A percentile compares a stretch with the other conserved stretches of the same genome.
Conservation (phyloP, 2,329 filamentous ascomycete genomes). For the Chaetomiaceae sp. region DNA sequence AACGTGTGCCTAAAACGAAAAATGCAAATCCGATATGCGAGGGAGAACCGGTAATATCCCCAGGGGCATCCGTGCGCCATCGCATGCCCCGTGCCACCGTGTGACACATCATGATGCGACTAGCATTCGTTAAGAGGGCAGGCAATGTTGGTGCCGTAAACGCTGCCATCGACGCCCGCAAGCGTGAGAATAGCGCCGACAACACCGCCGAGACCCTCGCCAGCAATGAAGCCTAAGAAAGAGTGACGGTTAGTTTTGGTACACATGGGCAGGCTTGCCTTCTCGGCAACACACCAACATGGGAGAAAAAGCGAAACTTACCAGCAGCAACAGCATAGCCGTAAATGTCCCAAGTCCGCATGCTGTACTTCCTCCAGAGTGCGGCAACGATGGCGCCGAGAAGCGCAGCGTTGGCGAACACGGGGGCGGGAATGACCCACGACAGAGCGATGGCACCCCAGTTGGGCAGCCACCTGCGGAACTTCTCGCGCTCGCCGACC, state of each 20-base stretch:
- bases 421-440: slow-evolving; percentile 52
- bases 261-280: too few species aligned
- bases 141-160: slow-evolving; percentile 22
- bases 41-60: not conserved
- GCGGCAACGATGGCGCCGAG: slow-evolving; percentile 49
- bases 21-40: not conserved
- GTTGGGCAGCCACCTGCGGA: slow-evolving; percentile 54
- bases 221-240: slow-evolving; percentile 55
- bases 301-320: slow-evolving; percentile 9
- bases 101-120: not conserved
- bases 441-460: slow-evolving; percentile 57
- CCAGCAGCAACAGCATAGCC: slow-evolving; percentile 49
- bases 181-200: slow-evolving; percentile 32
- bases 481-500: slow-evolving; percentile 48
- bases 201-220: slow-evolving; percentile 60
- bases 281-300: not conserved
- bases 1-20: slow-evolving; percentile 3
- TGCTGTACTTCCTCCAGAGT: slow-evolving; percentile 50
- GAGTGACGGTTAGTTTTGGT: slow-evolving; percentile 7
- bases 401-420: slow-evolving; percentile 54
- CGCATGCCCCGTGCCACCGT: not conserved
- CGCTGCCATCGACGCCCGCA: slow-evolving; percentile 22
- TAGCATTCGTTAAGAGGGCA: slow-evolving; percentile 26
- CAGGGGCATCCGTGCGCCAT: not conserved
- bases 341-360: slow-evolving; percentile 51